Percentiles rank a stretch among this genome's conserved stretches.
phyloP scores from a whole-genome alignment of 2,329 filamentous ascomycete species.

The Aspergillus vadensis region DNA sequence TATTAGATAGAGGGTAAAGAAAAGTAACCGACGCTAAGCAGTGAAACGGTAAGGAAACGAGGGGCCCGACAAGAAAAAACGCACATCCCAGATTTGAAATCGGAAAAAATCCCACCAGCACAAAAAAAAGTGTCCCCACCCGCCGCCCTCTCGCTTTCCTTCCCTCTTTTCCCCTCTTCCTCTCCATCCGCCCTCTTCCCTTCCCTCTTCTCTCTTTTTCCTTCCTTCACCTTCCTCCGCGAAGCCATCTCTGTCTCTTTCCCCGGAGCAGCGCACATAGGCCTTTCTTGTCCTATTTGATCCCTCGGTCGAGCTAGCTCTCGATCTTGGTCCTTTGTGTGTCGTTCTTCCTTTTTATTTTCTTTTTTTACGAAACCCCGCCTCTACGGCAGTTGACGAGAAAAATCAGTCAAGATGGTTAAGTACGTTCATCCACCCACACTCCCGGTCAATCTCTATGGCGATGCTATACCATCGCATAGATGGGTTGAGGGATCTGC shows the following conservation, averaged over 20 bases:
- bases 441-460: too few relatives aligned
- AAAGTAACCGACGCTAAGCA: background rate
- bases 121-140: slow-evolving; percentile 28
- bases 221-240: slow-evolving; percentile 33
- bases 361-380: slow-evolving; percentile 38
- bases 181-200: slow-evolving; percentile 30
- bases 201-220: slow-evolving; percentile 33
- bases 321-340: slow-evolving; percentile 47
- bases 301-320: slow-evolving; percentile 45
- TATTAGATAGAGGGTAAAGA: too few relatives aligned
- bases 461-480: too few relatives aligned
- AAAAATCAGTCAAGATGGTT: slow-evolving; percentile 91
- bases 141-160: slow-evolving; percentile 24
- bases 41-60: slow-evolving; percentile 19
- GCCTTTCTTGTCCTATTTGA: slow-evolving; percentile 34
- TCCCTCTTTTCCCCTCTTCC: slow-evolving; percentile 28
- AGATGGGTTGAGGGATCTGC: too few relatives aligned
- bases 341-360: slow-evolving; percentile 34
- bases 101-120: slow-evolving; percentile 30
- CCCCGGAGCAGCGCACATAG: slow-evolving; percentile 44
- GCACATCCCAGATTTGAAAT: slow-evolving; percentile 34
- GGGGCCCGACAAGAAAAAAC: slow-evolving; percentile 23
- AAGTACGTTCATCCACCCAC: slow-evolving; percentile 74
- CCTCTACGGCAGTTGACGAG: slow-evolving; percentile 42
- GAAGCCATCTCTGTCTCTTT: slow-evolving; percentile 31